Evolutionary conservation across 139 green algal species (phyloP).

Genomic region (Deuterostichococcus epilithicus): DNA sequence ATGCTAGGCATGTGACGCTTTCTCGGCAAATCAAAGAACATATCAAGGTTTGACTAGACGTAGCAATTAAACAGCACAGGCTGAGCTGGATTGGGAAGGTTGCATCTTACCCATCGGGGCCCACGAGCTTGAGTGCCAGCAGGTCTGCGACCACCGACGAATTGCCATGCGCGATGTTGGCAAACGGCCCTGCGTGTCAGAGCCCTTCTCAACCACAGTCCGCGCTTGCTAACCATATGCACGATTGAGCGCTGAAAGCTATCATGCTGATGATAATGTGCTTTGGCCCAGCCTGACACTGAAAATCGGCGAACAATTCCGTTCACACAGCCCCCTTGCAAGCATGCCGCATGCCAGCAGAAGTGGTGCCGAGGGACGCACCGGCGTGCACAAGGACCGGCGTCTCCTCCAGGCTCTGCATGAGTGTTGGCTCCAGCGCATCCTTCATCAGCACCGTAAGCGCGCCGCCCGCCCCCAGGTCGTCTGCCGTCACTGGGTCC

Average conservation of each 20-base stretch:
- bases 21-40: no score
- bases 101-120: constrained; percentile 58
- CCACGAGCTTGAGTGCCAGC: constrained; percentile 90
- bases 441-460: constrained; percentile 98
- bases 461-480: constrained; percentile 92
- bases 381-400: constrained; percentile 90
- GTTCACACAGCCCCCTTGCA: no score
- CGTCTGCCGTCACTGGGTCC: constrained; percentile 87
- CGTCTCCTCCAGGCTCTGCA: constrained; percentile 95
- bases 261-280: no score
- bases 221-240: no score
- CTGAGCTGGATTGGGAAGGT: background rate
- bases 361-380: constrained; percentile 6
- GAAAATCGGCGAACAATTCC: no score
- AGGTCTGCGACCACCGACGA: constrained; percentile 90
- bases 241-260: no score
- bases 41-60: no score
- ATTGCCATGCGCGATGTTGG: constrained; percentile 98
- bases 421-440: constrained; percentile 89
- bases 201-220: background rate
- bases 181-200: constrained; percentile 80
- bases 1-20: no score
- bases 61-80: no score
- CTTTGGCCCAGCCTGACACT: no score
- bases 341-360: background rate